Percentiles rank a stretch among this genome's conserved stretches.
phyloP scores from a whole-genome alignment of 169 alveolate species.

The Plasmodium reichenowi region DNA sequence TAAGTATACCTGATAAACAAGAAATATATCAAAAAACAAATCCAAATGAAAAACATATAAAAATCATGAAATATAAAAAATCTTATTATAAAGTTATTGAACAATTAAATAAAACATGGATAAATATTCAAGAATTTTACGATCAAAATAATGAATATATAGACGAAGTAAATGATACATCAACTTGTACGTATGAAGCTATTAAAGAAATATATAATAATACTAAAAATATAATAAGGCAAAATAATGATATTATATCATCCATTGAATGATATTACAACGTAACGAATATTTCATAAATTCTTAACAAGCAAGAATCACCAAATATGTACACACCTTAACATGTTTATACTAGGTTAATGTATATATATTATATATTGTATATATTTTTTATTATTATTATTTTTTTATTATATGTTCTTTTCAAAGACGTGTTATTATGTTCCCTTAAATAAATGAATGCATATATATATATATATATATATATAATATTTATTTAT shows the following conservation, averaged over 20 bases:
- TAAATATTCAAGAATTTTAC: constrained; percentile 49
- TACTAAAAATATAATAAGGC: constrained; percentile 31
- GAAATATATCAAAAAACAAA: not conserved
- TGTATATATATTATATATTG: too few relatives aligned
- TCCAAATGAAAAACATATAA: constrained; percentile 5
- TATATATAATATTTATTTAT: too few relatives aligned
- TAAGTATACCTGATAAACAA: not conserved
- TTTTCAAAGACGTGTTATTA: too few relatives aligned
- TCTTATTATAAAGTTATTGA: constrained; percentile 57
- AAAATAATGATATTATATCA: constrained; percentile 27
- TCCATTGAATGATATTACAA: constrained; percentile 13
- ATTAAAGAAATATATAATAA: constrained; percentile 34
- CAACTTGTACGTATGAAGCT: constrained; percentile 18
- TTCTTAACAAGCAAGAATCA: too few relatives aligned
- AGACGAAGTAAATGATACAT: constrained; percentile 8
- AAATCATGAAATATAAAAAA: constrained; percentile 40
- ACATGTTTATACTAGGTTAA: too few relatives aligned
- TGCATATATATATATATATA: too few relatives aligned
- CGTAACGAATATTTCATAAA: too few relatives aligned
- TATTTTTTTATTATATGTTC: too few relatives aligned
- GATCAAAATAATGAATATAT: constrained; percentile 44
- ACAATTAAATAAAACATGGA: constrained; percentile 59
- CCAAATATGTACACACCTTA: too few relatives aligned
- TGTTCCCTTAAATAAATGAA: too few relatives aligned
- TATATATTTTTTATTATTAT: too few relatives aligned